Evolutionary conservation across 352 stramenopile species (phyloP).

Genomic region (Halophytophthora polymorphica): DNA sequence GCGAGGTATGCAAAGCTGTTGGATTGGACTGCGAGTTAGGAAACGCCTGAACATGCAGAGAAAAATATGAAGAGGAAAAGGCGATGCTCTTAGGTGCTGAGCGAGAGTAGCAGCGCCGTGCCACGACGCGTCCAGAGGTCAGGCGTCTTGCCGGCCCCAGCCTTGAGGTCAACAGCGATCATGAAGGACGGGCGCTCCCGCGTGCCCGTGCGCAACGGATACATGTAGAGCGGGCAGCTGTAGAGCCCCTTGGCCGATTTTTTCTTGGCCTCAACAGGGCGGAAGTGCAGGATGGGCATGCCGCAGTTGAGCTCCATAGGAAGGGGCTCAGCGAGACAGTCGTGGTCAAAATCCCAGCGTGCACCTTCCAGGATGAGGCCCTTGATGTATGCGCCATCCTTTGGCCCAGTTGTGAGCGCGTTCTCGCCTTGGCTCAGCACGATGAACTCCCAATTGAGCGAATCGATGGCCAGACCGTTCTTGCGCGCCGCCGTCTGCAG

Average conservation of each 20-base stretch:
- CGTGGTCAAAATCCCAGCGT: slow-evolving; percentile 90
- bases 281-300: slow-evolving; percentile 95
- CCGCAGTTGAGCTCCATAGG: slow-evolving; percentile 90
- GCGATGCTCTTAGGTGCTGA: slow-evolving; percentile 57
- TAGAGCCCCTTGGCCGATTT: slow-evolving; percentile 92
- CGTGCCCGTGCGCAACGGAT: slow-evolving; percentile 94
- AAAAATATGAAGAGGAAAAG: background rate
- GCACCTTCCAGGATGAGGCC: slow-evolving; percentile 92
- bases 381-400: slow-evolving; percentile 91
- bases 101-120: slow-evolving; percentile 90
- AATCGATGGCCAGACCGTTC: slow-evolving; percentile 95
- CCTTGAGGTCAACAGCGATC: slow-evolving; percentile 92
- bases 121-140: slow-evolving; percentile 94
- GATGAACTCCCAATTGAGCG: slow-evolving; percentile 93
- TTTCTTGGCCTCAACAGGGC: slow-evolving; percentile 94
- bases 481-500: slow-evolving; percentile 93
- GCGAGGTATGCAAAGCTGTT: no score
- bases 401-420: slow-evolving; percentile 75
- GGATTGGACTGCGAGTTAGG: no score
- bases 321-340: slow-evolving; percentile 85
- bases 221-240: slow-evolving; percentile 95
- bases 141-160: slow-evolving; percentile 74
- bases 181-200: slow-evolving; percentile 94
- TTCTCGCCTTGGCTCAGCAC: slow-evolving; percentile 88
- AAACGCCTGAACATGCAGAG: no score